Conservation (phyloP, 106 monocot genomes). For the Agapanthus africanus region DNA sequence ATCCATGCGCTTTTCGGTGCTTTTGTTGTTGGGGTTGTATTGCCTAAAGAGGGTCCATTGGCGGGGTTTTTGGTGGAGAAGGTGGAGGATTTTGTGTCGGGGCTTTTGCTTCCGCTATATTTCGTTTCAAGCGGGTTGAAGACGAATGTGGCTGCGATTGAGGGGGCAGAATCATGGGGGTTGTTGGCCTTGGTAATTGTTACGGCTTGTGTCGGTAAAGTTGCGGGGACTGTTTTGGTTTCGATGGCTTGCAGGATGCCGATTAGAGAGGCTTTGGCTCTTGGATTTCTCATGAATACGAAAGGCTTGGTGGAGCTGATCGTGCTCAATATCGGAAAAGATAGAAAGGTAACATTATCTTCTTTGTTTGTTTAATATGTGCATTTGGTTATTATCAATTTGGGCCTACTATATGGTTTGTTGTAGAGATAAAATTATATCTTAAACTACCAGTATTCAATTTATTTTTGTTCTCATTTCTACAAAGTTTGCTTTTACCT, state of each 20-base stretch:
- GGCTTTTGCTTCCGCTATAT: slow-evolving; percentile 30
- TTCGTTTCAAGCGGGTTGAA: slow-evolving; percentile 34
- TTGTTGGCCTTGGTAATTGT: slow-evolving; percentile 19
- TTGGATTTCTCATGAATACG: slow-evolving; percentile 41
- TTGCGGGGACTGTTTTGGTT: slow-evolving; percentile 18
- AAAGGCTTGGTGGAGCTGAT: slow-evolving; percentile 39
- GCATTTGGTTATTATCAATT: too few relatives aligned
- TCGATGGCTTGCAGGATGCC: slow-evolving; percentile 19
- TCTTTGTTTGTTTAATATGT: not conserved
- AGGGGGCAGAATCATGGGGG: slow-evolving; percentile 19
- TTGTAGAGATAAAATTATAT: too few relatives aligned
- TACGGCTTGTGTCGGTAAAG: slow-evolving; percentile 19
- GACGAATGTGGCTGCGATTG: slow-evolving; percentile 22
- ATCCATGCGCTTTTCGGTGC: slow-evolving; percentile 36
- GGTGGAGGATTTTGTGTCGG: slow-evolving; percentile 22
- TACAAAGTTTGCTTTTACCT: too few relatives aligned
- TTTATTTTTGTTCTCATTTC: too few relatives aligned
- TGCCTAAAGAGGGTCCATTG: slow-evolving; percentile 29
- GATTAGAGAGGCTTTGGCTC: slow-evolving; percentile 13
- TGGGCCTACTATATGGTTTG: too few relatives aligned
- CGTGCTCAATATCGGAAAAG: slow-evolving; percentile 30
- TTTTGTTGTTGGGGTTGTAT: slow-evolving; percentile 32
- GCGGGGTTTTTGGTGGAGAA: slow-evolving; percentile 21
- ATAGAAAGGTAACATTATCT: slow-evolving; percentile 19
- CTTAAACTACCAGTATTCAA: too few relatives aligned